phyloP scores from a whole-genome alignment of 768 basidiomycete genomes.

The Phaffia tasmanica region DNA sequence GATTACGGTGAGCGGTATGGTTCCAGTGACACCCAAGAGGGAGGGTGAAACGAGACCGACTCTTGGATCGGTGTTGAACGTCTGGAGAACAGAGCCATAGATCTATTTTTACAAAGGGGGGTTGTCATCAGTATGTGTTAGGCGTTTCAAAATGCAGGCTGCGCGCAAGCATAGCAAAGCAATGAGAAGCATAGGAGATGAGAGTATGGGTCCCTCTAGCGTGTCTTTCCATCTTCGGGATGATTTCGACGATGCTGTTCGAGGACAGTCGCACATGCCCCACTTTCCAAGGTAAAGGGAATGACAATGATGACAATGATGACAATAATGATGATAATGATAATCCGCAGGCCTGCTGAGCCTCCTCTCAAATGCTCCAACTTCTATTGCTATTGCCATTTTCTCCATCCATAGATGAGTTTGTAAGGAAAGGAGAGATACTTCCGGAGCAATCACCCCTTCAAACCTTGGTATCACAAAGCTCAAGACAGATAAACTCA shows the following conservation, averaged over 20 bases:
- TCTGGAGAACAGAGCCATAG: constrained; percentile 52
- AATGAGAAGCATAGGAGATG: not conserved
- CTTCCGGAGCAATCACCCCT: not conserved
- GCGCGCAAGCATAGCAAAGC: not conserved
- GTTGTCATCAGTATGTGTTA: not conserved
- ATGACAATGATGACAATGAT: too few species aligned
- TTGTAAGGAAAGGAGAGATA: too few species aligned
- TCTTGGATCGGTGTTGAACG: constrained; percentile 48
- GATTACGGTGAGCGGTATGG: constrained; percentile 53
- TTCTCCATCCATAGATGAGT: not conserved
- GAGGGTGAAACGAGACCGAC: constrained; percentile 53
- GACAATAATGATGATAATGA: not conserved
- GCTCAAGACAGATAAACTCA: constrained; percentile 6
- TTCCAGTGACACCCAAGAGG: constrained; percentile 53
- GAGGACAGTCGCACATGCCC: too few species aligned
- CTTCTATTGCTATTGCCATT: not conserved
- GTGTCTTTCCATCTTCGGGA: not conserved
- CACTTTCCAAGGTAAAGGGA: too few species aligned
- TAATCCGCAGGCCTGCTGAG: too few species aligned
- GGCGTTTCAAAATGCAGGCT: not conserved
- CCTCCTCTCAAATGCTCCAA: not conserved
- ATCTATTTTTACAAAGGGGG: constrained; percentile 40
- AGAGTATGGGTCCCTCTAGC: not conserved
- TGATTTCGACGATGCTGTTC: not conserved
- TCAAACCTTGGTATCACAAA: too few species aligned